Evolutionary conservation across 306 rosid genomes (phyloP).

Genomic region (Coriaria nepalensis): DNA sequence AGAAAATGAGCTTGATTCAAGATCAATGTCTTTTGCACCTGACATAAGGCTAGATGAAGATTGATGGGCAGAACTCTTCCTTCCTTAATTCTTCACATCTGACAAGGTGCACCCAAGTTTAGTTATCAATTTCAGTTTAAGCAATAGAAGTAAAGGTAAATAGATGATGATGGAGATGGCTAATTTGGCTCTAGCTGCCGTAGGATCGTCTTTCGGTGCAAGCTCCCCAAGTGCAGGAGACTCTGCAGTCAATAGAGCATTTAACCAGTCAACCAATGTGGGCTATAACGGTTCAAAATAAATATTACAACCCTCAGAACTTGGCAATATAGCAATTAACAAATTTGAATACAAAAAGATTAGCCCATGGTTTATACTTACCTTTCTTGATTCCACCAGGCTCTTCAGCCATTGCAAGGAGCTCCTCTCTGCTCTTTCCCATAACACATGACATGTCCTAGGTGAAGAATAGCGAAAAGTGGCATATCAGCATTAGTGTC

Average conservation of each 20-base stretch:
- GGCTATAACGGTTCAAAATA: neutral
- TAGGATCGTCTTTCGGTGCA: constrained; percentile 43
- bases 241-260: constrained; percentile 32
- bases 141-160: constrained; percentile 15
- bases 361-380: constrained; percentile 11
- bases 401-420: constrained; percentile 54
- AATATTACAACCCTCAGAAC: too few species aligned
- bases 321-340: neutral
- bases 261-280: neutral
- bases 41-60: constrained; percentile 30
- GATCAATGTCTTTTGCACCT: constrained; percentile 32
- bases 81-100: constrained; percentile 50
- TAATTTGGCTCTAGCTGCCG: constrained; percentile 38
- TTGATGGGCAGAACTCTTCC: constrained; percentile 23
- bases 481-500: neutral
- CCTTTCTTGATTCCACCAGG: constrained; percentile 44
- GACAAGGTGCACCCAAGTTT: constrained; percentile 11
- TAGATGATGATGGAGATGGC: constrained; percentile 6
- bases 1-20: neutral
- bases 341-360: neutral
- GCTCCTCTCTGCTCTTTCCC: constrained; percentile 80
- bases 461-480: constrained; percentile 5
- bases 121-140: constrained; percentile 17
- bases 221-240: constrained; percentile 36
- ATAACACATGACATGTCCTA: constrained; percentile 73